A percentile compares a stretch with the other conserved stretches of the same genome.
Conservation (phyloP, 2,329 filamentous ascomycete species). For the Ophiostoma pallidulum region DNA sequence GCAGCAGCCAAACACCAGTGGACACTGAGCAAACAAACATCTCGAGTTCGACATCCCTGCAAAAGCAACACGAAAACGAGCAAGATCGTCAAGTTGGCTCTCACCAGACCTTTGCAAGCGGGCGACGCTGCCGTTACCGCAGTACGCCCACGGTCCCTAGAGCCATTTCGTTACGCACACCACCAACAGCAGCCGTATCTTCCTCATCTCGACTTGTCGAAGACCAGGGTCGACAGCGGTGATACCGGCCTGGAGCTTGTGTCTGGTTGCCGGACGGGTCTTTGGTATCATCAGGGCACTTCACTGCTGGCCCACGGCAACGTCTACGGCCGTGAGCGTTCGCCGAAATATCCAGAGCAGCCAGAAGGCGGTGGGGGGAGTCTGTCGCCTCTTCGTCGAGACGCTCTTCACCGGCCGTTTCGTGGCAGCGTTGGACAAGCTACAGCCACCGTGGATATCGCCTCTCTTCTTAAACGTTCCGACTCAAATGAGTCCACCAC, state of each 20-base stretch:
- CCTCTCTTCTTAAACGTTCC: slow-evolving; percentile 69
- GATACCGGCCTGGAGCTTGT: not conserved
- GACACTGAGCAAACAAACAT: no score
- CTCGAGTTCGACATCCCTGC: no score
- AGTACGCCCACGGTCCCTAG: not conserved
- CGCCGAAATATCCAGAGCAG: not conserved
- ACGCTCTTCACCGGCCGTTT: slow-evolving; percentile 16
- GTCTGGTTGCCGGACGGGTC: not conserved
- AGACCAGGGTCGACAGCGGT: not conserved
- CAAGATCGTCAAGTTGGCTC: slow-evolving; percentile 15
- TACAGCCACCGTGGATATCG: slow-evolving; percentile 87
- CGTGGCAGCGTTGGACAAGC: slow-evolving; percentile 27
- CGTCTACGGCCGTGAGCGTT: not conserved
- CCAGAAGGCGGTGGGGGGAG: slow-evolving; percentile 5
- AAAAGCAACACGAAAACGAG: not conserved
- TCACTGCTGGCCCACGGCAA: not conserved
- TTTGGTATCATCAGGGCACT: not conserved
- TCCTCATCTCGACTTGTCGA: not conserved
- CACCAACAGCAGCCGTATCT: not conserved
- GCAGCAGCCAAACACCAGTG: no score
- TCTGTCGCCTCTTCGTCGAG: slow-evolving; percentile 1
- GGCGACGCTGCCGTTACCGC: slow-evolving; percentile 13
- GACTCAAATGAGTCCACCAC: slow-evolving; percentile 62
- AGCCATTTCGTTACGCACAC: not conserved
- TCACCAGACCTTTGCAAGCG: slow-evolving; percentile 9